phyloP scores from a whole-genome alignment of 352 stramenopile genomes.

The Globisporangium spinosum region DNA sequence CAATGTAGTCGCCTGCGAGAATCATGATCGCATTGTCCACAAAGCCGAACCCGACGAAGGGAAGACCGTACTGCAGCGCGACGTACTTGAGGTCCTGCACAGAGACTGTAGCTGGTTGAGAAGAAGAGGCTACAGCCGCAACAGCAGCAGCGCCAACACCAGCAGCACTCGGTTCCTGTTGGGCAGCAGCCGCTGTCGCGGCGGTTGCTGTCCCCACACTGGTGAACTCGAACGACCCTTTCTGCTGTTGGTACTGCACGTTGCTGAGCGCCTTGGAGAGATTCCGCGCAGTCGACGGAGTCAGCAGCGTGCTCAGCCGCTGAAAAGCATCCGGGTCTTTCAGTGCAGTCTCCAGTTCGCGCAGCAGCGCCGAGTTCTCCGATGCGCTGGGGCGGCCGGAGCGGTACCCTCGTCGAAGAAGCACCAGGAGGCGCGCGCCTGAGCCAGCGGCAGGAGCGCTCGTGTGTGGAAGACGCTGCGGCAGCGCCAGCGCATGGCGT shows the following conservation, averaged over 20 bases:
- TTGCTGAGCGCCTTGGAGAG: constrained; percentile 39
- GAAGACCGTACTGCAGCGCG: constrained; percentile 70
- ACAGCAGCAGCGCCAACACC: neutral
- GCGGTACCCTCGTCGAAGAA: constrained; percentile 11
- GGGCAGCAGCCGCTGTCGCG: neutral
- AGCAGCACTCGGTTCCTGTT: constrained; percentile 4
- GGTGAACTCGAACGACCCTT: constrained; percentile 9
- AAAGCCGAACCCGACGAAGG: constrained; percentile 97
- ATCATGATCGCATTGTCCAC: constrained; percentile 98
- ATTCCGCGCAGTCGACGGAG: constrained; percentile 45
- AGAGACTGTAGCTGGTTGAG: constrained; percentile 23
- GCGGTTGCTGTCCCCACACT: neutral
- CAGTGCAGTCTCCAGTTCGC: constrained; percentile 35
- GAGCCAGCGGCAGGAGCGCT: neutral
- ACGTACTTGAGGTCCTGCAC: constrained; percentile 60
- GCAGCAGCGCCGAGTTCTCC: constrained; percentile 42
- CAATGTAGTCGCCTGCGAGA: constrained; percentile 84
- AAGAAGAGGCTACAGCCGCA: constrained; percentile 5
- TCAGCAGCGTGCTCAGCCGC: constrained; percentile 39
- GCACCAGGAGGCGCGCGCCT: neutral
- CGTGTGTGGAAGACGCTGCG: neutral
- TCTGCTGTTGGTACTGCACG: constrained; percentile 17
- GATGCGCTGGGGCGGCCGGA: constrained; percentile 4
- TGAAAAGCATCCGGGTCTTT: constrained; percentile 30
- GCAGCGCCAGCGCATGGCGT: neutral